Evolutionary conservation across 2,329 filamentous ascomycete species (phyloP).

Genomic region (Alternaria triticina): DNA sequence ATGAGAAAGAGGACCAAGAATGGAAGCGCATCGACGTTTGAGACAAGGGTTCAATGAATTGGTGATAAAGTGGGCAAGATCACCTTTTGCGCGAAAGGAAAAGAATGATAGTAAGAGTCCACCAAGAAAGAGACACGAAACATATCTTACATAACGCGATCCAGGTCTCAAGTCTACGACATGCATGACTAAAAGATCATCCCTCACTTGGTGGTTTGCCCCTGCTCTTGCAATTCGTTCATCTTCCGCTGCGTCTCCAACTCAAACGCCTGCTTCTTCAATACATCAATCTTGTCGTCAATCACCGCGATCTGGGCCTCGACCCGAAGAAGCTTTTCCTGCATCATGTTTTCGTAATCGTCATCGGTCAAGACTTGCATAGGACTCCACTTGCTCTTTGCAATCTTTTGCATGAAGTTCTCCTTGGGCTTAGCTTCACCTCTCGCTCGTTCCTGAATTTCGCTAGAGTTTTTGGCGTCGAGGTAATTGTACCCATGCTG

Average conservation of each 20-base stretch:
- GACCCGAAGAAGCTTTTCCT: constrained; percentile 72
- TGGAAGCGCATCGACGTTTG: no score
- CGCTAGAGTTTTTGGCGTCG: constrained; percentile 54
- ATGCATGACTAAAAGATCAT: neutral
- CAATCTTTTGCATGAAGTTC: constrained; percentile 57
- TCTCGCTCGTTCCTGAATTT: constrained; percentile 36
- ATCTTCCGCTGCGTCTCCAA: constrained; percentile 19
- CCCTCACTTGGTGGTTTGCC: neutral
- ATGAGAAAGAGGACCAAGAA: no score
- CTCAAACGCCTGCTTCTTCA: constrained; percentile 44
- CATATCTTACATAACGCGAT: neutral
- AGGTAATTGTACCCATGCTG: constrained; percentile 63
- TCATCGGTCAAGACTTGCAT: constrained; percentile 73
- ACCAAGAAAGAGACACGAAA: neutral
- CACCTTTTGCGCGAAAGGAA: neutral
- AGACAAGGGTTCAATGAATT: neutral
- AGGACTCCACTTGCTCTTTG: constrained; percentile 73
- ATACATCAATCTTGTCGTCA: constrained; percentile 72
- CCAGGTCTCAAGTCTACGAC: neutral
- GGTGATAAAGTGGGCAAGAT: neutral
- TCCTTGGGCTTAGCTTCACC: constrained; percentile 43
- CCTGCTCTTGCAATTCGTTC: constrained; percentile 9
- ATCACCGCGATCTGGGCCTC: constrained; percentile 80
- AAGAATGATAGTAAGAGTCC: neutral
- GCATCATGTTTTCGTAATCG: constrained; percentile 74